Conservation (phyloP, 208 protist species). For the Trypanosoma theileri region DNA sequence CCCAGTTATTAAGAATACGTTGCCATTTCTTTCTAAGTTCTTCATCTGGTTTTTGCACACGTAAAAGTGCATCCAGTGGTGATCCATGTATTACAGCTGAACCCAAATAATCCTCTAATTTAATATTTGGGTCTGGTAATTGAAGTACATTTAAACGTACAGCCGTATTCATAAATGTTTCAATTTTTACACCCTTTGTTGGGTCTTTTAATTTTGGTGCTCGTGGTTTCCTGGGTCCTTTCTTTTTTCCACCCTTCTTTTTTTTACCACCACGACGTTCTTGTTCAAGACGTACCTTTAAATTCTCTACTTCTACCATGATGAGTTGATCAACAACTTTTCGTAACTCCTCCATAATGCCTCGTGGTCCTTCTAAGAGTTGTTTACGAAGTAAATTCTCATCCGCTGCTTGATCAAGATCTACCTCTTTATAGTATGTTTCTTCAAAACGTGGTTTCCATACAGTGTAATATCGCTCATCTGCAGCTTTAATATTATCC, state of each 20-base stretch:
- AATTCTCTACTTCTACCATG: slow-evolving; percentile 88
- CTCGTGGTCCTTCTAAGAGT: slow-evolving; percentile 84
- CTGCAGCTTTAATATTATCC: slow-evolving; percentile 42
- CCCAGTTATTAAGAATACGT: slow-evolving; percentile 79
- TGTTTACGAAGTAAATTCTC: slow-evolving; percentile 66
- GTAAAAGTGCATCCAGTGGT: slow-evolving; percentile 48
- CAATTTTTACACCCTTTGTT: slow-evolving; percentile 81
- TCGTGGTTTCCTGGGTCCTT: slow-evolving; percentile 65
- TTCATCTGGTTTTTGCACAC: slow-evolving; percentile 56
- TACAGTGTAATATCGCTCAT: slow-evolving; percentile 62
- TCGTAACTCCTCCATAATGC: slow-evolving; percentile 89
- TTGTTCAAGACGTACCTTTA: slow-evolving; percentile 82
- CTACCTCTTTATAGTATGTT: slow-evolving; percentile 51
- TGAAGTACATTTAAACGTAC: slow-evolving; percentile 87
- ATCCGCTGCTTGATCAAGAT: slow-evolving; percentile 84
- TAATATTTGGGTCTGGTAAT: slow-evolving; percentile 46
- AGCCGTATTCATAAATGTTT: slow-evolving; percentile 73
- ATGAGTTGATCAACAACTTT: slow-evolving; percentile 92
- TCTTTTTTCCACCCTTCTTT: slow-evolving; percentile 69
- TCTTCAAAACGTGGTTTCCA: slow-evolving; percentile 72
- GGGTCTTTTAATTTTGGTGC: slow-evolving; percentile 84
- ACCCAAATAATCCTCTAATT: slow-evolving; percentile 72
- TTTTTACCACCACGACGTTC: slow-evolving; percentile 66
- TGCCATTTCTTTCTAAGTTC: slow-evolving; percentile 89
- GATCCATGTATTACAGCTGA: slow-evolving; percentile 54